Evolutionary conservation across 2,329 filamentous ascomycete species (phyloP), one percentile per base, ranked within the genome.

Genomic region (Epichloe gansuensis): DNA sequence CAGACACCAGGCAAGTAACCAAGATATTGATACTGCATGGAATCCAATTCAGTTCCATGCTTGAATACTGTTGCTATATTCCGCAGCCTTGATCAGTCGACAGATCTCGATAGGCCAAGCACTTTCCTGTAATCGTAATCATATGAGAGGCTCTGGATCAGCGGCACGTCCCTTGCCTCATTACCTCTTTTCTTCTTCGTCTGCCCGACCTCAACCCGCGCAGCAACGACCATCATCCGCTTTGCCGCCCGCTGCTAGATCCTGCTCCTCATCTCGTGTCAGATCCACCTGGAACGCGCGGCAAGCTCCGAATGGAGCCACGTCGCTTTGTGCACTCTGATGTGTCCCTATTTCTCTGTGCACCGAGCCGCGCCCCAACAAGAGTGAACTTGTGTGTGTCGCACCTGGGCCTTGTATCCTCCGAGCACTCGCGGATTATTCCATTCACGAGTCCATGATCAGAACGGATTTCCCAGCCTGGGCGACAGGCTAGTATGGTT

Each of bases 241-340:
- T 23, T 36, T 43, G 25, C 27, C 25, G 44, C 27, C 36, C 25
- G 45, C 27, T 39, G 44, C 42, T 35, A 45, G 40, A 47, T 47
- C 43, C 36, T 47, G 42, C 41, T 39, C 42, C 25, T 25, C 8
- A 36, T 40, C 48, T 42, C 48, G 42, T 39, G 47, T 47, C 25
- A 34, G 48, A 47, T 51, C 52, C 52, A 51, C 52, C 38, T 15
- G 7, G 3, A 34, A 40, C 40, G 36, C 49, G 52, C 49, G 49
- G 49, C 43, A 54, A 51, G 34, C 40, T 51, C 52, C 52, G 52
- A 47, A 45, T 54, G 52, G 52, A 49, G 49, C 52, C 52, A 54
- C 52, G 52, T 54, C 35, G 45, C 46, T 35, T 17, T 40, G 44
- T 47, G 45, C 43, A 41, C 45, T 48, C 38, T 31, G 31, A 44